Evolutionary conservation across 768 basidiomycete genomes (phyloP).

Genomic region (Termitomyces sp.): DNA sequence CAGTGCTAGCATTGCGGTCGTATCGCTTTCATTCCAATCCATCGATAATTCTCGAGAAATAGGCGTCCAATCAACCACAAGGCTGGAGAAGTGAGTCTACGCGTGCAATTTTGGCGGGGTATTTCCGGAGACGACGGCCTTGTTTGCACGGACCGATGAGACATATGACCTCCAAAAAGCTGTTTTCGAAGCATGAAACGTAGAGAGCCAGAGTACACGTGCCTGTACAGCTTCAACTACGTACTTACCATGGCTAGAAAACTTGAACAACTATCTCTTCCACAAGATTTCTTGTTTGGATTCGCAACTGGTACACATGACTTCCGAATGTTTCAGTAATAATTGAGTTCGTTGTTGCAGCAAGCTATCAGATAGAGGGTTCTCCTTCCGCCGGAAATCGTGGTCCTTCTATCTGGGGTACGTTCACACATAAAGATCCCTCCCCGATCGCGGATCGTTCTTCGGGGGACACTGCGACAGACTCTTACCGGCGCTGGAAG

Average conservation of each 20-base stretch:
- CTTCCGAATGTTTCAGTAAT: neutral
- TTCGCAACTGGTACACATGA: conserved; percentile 25
- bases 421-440: conserved; percentile 53
- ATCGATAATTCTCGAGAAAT: neutral
- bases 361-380: conserved; percentile 73
- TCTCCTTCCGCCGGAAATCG: conserved; percentile 49
- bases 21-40: neutral
- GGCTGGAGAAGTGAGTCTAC: neutral
- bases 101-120: neutral
- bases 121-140: neutral
- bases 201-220: neutral
- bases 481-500: conserved; percentile 61
- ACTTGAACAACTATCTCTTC: conserved; percentile 11
- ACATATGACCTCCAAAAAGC: neutral
- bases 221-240: neutral
- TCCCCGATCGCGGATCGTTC: conserved; percentile 48
- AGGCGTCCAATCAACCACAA: too few relatives aligned
- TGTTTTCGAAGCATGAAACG: neutral
- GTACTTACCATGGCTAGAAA: neutral
- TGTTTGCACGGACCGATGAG: neutral
- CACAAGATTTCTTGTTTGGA: conserved; percentile 27
- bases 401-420: conserved; percentile 70
- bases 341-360: conserved; percentile 22
- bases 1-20: neutral
- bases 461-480: conserved; percentile 62